phyloP scores from a whole-genome alignment of 768 basidiomycete genomes.

The Coprinopsis sp. region DNA sequence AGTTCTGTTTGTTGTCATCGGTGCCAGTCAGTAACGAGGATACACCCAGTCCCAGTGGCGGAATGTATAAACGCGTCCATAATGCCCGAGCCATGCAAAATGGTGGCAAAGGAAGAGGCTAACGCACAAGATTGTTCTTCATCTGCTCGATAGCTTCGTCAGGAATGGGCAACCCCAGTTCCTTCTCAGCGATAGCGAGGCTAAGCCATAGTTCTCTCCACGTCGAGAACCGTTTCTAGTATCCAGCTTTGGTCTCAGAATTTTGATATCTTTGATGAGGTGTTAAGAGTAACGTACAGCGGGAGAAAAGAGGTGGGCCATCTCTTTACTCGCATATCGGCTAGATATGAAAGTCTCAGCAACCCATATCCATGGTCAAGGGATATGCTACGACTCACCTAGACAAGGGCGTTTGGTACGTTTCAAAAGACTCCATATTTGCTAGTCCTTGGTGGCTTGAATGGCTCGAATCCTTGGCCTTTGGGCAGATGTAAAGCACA shows the following conservation, averaged over 20 bases:
- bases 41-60: no score
- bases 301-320: conserved; percentile 95
- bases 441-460: no score
- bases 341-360: conserved; percentile 35
- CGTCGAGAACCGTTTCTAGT: conserved; percentile 88
- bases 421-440: conserved; percentile 60
- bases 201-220: conserved; percentile 96
- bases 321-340: conserved; percentile 99
- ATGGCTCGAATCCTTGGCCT: no score
- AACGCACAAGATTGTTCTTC: conserved; percentile 80
- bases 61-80: background rate
- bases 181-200: conserved; percentile 93
- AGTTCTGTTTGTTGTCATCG: conserved; percentile 40
- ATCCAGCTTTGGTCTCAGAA: background rate
- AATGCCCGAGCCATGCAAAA: background rate
- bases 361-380: background rate
- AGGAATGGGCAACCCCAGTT: conserved; percentile 85
- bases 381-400: conserved; percentile 41
- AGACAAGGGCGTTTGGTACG: conserved; percentile 77
- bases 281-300: conserved; percentile 46
- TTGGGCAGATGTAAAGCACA: no score
- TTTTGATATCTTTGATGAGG: background rate
- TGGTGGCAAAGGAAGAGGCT: background rate
- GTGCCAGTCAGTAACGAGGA: background rate
- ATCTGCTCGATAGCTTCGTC: conserved; percentile 94